Evolutionary conservation across 192 early-diverging fungal species (phyloP), one percentile per base, ranked within the genome.

Genomic region (Chytriomyces confervae): DNA sequence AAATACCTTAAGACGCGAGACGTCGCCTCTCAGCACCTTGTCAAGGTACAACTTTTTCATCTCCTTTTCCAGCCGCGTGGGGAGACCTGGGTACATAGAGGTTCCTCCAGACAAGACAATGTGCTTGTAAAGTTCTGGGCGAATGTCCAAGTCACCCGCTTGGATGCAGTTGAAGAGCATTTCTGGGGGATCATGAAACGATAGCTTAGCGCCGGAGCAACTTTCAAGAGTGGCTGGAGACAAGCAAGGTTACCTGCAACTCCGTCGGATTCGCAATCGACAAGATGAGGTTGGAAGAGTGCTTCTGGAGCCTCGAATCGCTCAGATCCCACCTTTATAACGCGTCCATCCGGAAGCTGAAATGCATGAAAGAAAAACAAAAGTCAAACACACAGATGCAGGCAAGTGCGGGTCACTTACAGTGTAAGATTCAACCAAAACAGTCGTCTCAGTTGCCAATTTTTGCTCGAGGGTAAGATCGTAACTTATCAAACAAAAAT

Each of bases 261-360:
- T 53, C 98, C 98, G 8, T 91, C 86, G 10, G 93, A 89, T 80
- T 99, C 98, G 60, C 96, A 91, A 81, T 98, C 96, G 62, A 99
- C 92, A 64, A 99, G 91, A 79, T 96, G 92, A 49, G 98, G 98
- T 76, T 98, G 95, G 94, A 99, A 98, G 84, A 99, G 86, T 70
- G 95, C 96, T 81, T 99, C 98, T 48, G 98, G 97, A 8, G 97
- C 98, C 80, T 98, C 95, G 85, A 97, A 99, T 67, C 98, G 85
- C 85, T 99, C 98, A 16, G 95, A 96, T 9, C 98, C 97, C 29
- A 99, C 92, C 82, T 97, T 99, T 83, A 99, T 99, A 45, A 98
- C 90, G 50, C 96, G 94, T 23, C 98, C 98, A 81, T 99, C 98
- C 53, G 98, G 98, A 47, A 99, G 91, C 92, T 93, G 50, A n/a